Base-by-base conservation (phyloP, 768 basidiomycete species). In the Lentinula aciculospora region DNA sequence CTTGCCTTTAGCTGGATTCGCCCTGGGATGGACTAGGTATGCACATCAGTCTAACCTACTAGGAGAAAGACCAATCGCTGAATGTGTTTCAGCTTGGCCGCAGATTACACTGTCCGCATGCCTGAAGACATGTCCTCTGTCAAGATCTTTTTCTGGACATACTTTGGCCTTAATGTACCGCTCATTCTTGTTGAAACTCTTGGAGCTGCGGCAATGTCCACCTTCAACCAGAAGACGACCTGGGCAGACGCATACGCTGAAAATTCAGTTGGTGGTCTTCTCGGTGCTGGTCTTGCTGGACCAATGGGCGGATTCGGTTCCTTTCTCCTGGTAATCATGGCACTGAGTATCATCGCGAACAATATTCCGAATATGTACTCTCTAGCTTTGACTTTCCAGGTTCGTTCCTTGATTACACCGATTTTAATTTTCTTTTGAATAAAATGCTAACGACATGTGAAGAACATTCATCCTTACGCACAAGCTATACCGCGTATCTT, bases 351-450 rank as follows among this genome's bases (percentile, higher is more conserved):
- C 47, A 79, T 79, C 4, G 83, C 75, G 9, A 87, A 86, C 67
- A 82, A 83, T 47, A 82, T 83, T 2, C 78, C 81, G 3, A 85
- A 84, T 10, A 78, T 87, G 48, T 88, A 88, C 65, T 82, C 80
- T 47, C 77, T 81, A 59, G 75, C 78, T 19, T 75, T 86, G 58
- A 76, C 73, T 61, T 72, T 82, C 63, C 83, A 85, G 61, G 54
- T 56, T n/a, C 15, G 54, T 44, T 44, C 17, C 2, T 7, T 34
- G 8, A 34, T 34, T 7, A 9, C 32, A n/a, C 13, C 32, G 21
- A 23, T 5, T 3, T 19, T 13, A 6, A 21, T 39, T 45, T 45
- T 45, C 25, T 45, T 9, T 3, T 15, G 6, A 27, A 9, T 21
- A 27, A 7, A n/a, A 13, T 42, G 40, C 23, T 48, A 19, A 25